Evolutionary conservation across 1,284 basidiomycete species (phyloP).

Genomic region (Anthracocystis panici-leucophaei): DNA sequence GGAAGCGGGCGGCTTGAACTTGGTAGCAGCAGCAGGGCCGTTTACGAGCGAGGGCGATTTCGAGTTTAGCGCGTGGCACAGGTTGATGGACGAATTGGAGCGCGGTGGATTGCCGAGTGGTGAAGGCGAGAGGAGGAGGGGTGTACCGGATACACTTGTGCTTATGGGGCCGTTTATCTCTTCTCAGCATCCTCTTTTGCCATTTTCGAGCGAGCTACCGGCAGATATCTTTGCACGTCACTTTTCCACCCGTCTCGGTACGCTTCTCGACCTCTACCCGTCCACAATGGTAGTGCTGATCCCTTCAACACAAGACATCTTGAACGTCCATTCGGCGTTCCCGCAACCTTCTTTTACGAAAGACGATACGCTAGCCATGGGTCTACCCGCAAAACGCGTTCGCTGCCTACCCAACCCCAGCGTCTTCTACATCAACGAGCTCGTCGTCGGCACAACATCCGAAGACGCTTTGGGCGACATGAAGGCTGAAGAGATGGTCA

Average conservation of each 20-base stretch:
- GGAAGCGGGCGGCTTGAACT: conserved; percentile 39
- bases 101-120: conserved; percentile 21
- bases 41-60: conserved; percentile 54
- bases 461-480: conserved; percentile 91
- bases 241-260: conserved; percentile 76
- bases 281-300: conserved; percentile 81
- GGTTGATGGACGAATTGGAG: conserved; percentile 60
- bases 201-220: conserved; percentile 79
- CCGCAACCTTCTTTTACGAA: conserved; percentile 82
- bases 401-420: conserved; percentile 87
- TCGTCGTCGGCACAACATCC: conserved; percentile 82
- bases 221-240: conserved; percentile 78
- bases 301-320: conserved; percentile 84
- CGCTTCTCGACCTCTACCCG: conserved; percentile 77
- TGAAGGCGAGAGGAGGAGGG: conserved; percentile 76
- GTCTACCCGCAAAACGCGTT: conserved; percentile 74
- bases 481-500: conserved; percentile 83
- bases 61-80: conserved; percentile 61
- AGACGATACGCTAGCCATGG: conserved; percentile 26
- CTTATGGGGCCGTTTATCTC: conserved; percentile 92
- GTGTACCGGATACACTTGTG: conserved; percentile 81
- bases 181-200: conserved; percentile 79
- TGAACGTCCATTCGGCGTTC: conserved; percentile 83
- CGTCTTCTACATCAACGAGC: conserved; percentile 84
- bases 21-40: conserved; percentile 55